A percentile compares a stretch with the other conserved stretches of the same genome.
Conservation (phyloP, 2,329 filamentous ascomycete species). For the Ceratocystis albifundus region DNA sequence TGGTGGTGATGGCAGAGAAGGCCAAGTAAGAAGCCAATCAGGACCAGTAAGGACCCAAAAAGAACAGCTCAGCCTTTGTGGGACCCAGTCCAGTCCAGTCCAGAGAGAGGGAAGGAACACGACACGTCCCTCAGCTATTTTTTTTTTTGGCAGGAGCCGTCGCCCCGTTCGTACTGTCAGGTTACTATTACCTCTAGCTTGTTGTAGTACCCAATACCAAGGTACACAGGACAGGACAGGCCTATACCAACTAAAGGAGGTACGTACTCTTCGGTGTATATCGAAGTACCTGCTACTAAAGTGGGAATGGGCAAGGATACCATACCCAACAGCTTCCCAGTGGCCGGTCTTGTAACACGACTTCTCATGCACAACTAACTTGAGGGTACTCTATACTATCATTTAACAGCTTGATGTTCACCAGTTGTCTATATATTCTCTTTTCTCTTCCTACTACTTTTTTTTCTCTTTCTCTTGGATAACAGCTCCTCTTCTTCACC, state of each 20-base stretch:
- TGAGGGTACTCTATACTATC: neutral
- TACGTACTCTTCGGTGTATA: neutral
- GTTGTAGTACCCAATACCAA: neutral
- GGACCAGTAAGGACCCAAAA: neutral
- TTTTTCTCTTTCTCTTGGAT: neutral
- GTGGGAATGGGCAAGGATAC: neutral
- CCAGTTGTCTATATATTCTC: neutral
- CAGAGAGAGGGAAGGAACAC: constrained; percentile 14
- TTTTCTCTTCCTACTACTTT: neutral
- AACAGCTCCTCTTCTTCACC: neutral
- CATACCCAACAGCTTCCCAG: neutral
- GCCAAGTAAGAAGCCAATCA: too few relatives aligned
- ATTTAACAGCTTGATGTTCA: too few relatives aligned
- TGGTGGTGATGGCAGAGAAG: constrained; percentile 1
- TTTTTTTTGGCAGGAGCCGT: constrained; percentile 5
- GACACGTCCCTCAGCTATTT: constrained; percentile 8
- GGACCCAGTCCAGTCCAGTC: constrained; percentile 12
- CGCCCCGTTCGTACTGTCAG: neutral
- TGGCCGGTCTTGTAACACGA: too few relatives aligned
- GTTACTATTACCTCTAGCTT: neutral
- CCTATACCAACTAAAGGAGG: neutral
- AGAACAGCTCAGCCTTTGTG: constrained; percentile 22
- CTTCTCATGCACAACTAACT: too few relatives aligned
- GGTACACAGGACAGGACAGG: neutral
- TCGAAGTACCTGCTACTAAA: neutral